A percentile compares a stretch with the other conserved stretches of the same genome.
Conservation (phyloP, 768 basidiomycete genomes). For the Lepiota venenata region DNA sequence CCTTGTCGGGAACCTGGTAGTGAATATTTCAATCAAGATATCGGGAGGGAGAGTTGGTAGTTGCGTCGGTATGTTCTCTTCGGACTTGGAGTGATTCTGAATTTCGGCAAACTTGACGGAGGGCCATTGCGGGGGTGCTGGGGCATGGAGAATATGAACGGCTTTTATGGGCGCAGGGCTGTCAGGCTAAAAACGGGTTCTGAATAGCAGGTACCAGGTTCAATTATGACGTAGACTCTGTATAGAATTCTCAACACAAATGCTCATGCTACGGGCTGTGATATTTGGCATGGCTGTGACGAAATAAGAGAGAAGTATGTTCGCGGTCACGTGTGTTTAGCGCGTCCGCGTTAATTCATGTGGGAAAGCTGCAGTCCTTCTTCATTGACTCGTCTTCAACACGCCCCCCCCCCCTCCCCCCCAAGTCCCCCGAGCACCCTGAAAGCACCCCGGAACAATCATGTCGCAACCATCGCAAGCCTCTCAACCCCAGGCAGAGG, state of each 20-base stretch:
- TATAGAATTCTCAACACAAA: too few relatives aligned
- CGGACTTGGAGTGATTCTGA: too few relatives aligned
- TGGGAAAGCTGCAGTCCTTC: constrained; percentile 21
- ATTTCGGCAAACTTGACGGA: too few relatives aligned
- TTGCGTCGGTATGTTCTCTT: not conserved
- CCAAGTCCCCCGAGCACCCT: not conserved
- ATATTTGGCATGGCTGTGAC: too few relatives aligned
- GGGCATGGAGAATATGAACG: too few relatives aligned
- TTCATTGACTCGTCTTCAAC: constrained; percentile 11
- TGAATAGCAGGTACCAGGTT: too few relatives aligned
- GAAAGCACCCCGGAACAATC: constrained; percentile 2
- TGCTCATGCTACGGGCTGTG: too few relatives aligned
- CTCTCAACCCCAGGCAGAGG: constrained; percentile 39
- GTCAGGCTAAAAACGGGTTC: too few relatives aligned
- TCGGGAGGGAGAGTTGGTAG: not conserved
- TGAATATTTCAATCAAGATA: not conserved
- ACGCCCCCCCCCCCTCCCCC: too few relatives aligned
- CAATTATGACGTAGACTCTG: too few relatives aligned
- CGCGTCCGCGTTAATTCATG: constrained; percentile 25
- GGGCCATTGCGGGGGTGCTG: too few relatives aligned
- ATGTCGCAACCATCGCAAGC: constrained; percentile 60
- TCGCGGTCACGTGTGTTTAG: constrained; percentile 26
- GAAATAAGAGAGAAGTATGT: too few relatives aligned
- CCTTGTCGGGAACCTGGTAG: not conserved
- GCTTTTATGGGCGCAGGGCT: not conserved